Base-by-base conservation (phyloP, 2,329 filamentous ascomycete species). In the Trichoderma polysporum region DNA sequence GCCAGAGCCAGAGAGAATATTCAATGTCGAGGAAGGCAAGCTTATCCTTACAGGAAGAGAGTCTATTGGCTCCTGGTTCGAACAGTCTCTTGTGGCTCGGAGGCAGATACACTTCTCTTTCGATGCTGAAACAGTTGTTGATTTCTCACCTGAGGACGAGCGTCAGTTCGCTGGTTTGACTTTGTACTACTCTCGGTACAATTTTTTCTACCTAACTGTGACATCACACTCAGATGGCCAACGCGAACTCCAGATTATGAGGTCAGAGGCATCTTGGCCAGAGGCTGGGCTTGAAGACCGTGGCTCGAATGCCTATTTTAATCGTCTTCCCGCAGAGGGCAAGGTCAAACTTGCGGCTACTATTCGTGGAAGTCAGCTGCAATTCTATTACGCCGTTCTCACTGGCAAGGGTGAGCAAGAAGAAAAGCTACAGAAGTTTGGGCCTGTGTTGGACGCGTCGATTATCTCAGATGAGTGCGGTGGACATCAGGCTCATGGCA, bases 121-220 rank as follows among this genome's bases (percentile, higher is more conserved):
- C 71, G 85, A 88, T 66, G 86, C 85, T 58, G 85, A 88, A 74
- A 88, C 86, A 0, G 76, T 81, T 0, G 70, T 88, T 2, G 79
- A 82, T 66, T 88, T 87, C 70, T 76, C 77, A 0, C 87, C 87
- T 0, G 74, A 76, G 0, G 86, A 89, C 71, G 86, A 88, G 77
- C 80, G 86, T 12, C 82, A 88, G 70, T 89, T 87, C 68, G 86
- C 87, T 0, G 87, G 87, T 0, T 76, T 90, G 8, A 85, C 84
- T 13, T 85, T 85, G 0, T 89, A 89, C 75, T 89, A 89, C 76
- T 86, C 83, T 72, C 85, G 86, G 3, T 89, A 80, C 77, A 89
- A 89, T 75, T 89, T 88, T 76, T 89, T 88, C 78, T 89, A 89
- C 70, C 79, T 89, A 6, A 82, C 85, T 0, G 84, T 89, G 2